phyloP scores from a whole-genome alignment of 2,329 filamentous ascomycete genomes.

The Alternaria arbusti region DNA sequence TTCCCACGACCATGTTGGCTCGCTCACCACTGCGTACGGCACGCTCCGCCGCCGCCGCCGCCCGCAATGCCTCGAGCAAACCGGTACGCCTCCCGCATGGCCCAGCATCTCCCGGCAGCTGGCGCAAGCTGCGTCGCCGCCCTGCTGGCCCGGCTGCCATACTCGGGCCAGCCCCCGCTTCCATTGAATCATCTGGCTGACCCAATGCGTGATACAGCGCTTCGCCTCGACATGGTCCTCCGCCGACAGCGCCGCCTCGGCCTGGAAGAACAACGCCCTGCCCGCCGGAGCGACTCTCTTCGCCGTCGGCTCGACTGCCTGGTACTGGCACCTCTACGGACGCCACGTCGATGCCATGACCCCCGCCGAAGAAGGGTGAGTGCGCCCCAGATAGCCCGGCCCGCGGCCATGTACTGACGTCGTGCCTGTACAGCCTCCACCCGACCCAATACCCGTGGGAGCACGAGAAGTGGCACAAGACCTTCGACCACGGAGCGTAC shows the following conservation, averaged over 20 bases:
- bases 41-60: constrained; percentile 83
- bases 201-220: constrained; percentile 53
- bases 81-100: constrained; percentile 52
- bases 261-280: constrained; percentile 84
- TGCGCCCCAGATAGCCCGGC: constrained; percentile 42
- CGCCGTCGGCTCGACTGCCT: constrained; percentile 87
- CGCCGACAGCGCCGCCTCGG: constrained; percentile 73
- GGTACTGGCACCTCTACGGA: constrained; percentile 98
- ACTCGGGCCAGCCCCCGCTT: constrained; percentile 19
- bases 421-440: constrained; percentile 72
- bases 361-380: constrained; percentile 97
- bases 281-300: constrained; percentile 85
- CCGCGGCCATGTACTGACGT: constrained; percentile 40
- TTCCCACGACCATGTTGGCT: constrained; percentile 79
- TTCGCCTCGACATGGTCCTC: constrained; percentile 74
- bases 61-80: constrained; percentile 64
- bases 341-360: constrained; percentile 86
- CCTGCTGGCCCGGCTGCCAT: constrained; percentile 21
- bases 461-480: constrained; percentile 89
- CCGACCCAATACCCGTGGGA: constrained; percentile 94
- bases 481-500: constrained; percentile 96
- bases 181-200: constrained; percentile 42
- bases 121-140: constrained; percentile 33
- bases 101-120: constrained; percentile 33
- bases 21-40: constrained; percentile 88